These are phyloP conservation scores for Eleusine indica DNA, from an alignment of 176 grass and related monocot genomes.

Conservation along the genomic window DNA sequence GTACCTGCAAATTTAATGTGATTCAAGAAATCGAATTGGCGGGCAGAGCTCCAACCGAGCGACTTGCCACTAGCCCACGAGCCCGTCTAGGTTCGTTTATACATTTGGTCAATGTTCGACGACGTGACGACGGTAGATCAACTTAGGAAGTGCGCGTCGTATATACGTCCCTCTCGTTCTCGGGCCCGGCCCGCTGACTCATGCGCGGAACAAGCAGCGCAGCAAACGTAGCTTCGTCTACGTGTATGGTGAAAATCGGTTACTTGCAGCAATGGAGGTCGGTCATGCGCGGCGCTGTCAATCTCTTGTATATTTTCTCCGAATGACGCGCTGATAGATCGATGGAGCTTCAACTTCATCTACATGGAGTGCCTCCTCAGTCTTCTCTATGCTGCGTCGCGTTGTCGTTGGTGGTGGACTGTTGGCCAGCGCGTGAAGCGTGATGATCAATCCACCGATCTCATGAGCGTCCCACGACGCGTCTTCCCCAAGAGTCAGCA, in stretches of 20 bases:
- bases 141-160: no score
- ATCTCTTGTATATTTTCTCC: neutral
- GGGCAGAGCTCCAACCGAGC: no score
- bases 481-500: neutral
- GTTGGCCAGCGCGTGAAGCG: neutral
- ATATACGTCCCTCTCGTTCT: no score
- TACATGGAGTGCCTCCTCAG: neutral
- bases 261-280: neutral
- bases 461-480: neutral
- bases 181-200: no score
- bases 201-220: neutral
- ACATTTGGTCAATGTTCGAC: no score
- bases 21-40: no score
- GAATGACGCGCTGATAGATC: neutral
- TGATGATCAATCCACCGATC: neutral
- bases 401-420: neutral
- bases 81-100: no score
- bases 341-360: no score
- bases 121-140: no score
- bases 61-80: no score
- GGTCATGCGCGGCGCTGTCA: constrained; percentile 1
- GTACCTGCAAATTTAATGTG: no score
- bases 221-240: neutral
- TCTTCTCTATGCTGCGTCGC: neutral
- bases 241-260: constrained; percentile 19